Conservation (phyloP, 192 early-diverging fungal species). For the Chytriomyces sp. region DNA sequence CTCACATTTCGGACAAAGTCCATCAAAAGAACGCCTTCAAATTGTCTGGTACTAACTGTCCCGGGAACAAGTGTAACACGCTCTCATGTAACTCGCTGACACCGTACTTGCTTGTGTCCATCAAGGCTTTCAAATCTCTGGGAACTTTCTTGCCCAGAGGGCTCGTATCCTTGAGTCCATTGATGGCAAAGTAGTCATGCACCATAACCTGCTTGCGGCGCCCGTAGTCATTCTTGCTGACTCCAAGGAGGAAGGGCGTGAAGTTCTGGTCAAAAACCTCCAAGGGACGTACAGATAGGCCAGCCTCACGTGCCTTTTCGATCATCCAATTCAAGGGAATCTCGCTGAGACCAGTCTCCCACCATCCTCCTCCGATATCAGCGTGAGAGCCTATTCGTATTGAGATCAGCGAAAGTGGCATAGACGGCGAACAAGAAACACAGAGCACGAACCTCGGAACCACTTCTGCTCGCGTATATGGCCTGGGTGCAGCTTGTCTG, state of each 20-base stretch:
- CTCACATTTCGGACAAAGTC: too few species aligned
- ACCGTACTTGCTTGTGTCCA: not conserved
- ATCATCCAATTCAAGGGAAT: slow-evolving; percentile 31
- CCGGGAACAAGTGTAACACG: not conserved
- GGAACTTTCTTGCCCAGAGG: slow-evolving; percentile 17
- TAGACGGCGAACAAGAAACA: too few species aligned
- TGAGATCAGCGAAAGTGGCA: too few species aligned
- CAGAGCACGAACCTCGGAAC: slow-evolving; percentile 30
- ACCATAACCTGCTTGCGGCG: not conserved
- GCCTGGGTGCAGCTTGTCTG: not conserved
- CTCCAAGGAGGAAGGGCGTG: slow-evolving; percentile 13
- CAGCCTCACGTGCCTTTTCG: slow-evolving; percentile 26
- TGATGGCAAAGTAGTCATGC: slow-evolving; percentile 14
- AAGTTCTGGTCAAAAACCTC: slow-evolving; percentile 3
- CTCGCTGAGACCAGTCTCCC: slow-evolving; percentile 23
- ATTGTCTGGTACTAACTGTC: not conserved
- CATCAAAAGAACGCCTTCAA: slow-evolving; percentile 2
- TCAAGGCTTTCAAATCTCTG: not conserved
- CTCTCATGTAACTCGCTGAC: not conserved
- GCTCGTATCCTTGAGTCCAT: not conserved
- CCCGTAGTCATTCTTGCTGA: not conserved
- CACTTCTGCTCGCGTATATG: slow-evolving; percentile 21
- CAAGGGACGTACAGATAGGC: not conserved
- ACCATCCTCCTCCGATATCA: slow-evolving; percentile 41
- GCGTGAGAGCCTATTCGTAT: too few species aligned